Base-by-base conservation (phyloP, 306 rosid species). In the Cucumis hystrix region DNA sequence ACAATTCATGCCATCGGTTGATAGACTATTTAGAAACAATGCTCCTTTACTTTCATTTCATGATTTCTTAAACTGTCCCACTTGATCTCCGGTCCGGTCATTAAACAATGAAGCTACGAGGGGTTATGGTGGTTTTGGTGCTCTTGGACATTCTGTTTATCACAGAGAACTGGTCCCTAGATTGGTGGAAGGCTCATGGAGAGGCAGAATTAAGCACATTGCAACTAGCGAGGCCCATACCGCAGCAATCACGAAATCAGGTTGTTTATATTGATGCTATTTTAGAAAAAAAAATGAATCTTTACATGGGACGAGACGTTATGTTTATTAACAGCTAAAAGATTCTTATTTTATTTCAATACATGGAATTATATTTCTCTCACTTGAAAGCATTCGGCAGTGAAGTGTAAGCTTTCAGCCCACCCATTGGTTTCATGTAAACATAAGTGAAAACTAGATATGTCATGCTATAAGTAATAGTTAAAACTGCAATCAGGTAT, bases 61-160 rank as follows among this genome's bases (percentile, higher is more conserved):
- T 47, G 43, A 28, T 59, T 55, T n/a, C 74, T 63, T 84, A 79
- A 75, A 76, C 78, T 80, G 41, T 77, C 70, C 76, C 79, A 79
- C 76, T 73, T 86, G 63, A 83, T 81, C 70, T n/a, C n/a, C n/a
- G n/a, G n/a, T 82, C 74, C 57, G 81, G 77, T 85, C 59, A 64
- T 83, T 78, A 86, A 84, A 85, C 81, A 75, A 72, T 81, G 84
- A 88, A 91, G 95, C 86, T 83, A 85, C 84, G 93, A 95, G 98
- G 97, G 99, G 99, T 79, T 95, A 92, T 78, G 99, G 99, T 57
- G 99, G 97, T 61, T 95, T 95, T 84, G 99, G 97, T 78, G 91
- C 99, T 8, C 99, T 95, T 79, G 99, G 99, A 75, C 99, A 95
- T 84, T 87, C 92, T 17, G 88, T 90, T 66, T 95, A 90, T 86